Evolutionary conservation across 2,329 filamentous ascomycete species (phyloP), one percentile per base, ranked within the genome.

Genomic region (Parafenestella ontariensis): DNA sequence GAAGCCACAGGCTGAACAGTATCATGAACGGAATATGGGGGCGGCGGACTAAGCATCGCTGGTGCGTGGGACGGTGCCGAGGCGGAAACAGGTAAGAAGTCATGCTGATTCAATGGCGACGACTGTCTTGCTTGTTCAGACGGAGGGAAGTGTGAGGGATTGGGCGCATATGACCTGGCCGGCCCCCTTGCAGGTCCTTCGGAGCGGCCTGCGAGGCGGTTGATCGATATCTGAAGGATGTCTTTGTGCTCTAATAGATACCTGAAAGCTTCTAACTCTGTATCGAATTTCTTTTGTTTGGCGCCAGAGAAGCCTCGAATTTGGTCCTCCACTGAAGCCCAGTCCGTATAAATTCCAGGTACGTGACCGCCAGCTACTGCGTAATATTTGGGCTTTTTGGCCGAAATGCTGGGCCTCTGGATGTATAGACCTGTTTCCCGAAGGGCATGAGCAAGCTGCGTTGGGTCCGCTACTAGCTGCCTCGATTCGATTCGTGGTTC

Each of bases 361-460:
- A 78, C 73, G 24, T 79, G 78, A 8, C 86, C 86, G 49, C 75
- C 77, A 63, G 82, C 83, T 5, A 88, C 83, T 10, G 80, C 86
- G 56, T 88, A 88, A 69, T 80, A 88, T 66, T 82, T 81, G 21
- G 77, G 74, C 28, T 76, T 76, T 42, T 76, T 65, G 29, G 77
- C 72, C 13, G 29, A 28, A 13, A 68, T 71, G 1, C 73, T 69
- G 3, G 75, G 75, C 26, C 82, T 83, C 43, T 89, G 89, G 33
- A 90, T 82, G 71, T 89, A 96, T 7, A 85, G 86, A 65, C 89
- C 83, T 21, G 92, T 91, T 51, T 96, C 90, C 60, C 86, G 83
- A 54, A 83, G 78, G 0, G 15, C 6, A 29, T 44, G 9, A 10
- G 10, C 10, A 7, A 26, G 21, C 10, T 28, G 31, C n/a, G 24